Conservation (phyloP, 2,329 filamentous ascomycete species). For the Aspergillus ustus region DNA sequence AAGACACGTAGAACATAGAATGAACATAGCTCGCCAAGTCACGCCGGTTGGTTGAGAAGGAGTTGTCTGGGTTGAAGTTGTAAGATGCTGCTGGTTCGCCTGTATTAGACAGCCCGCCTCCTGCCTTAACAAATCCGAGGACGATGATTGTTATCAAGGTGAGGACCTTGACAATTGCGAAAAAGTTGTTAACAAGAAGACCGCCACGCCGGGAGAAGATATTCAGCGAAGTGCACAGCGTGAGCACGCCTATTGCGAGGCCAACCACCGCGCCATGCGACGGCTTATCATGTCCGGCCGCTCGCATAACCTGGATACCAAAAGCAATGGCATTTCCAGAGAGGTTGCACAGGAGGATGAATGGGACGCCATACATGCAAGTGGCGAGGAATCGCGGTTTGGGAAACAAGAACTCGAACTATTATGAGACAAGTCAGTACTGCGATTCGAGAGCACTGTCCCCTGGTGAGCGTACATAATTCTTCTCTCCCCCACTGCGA, state of each 20-base stretch:
- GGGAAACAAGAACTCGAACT: background rate
- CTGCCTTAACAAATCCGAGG: background rate
- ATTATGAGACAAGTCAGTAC: background rate
- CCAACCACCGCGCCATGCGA: background rate
- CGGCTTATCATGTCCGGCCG: background rate
- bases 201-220: slow-evolving; percentile 1
- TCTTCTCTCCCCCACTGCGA: slow-evolving; percentile 3
- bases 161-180: background rate
- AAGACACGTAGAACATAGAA: slow-evolving; percentile 3
- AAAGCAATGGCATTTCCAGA: slow-evolving; percentile 1
- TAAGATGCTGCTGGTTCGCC: background rate
- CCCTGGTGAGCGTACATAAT: background rate
- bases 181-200: background rate
- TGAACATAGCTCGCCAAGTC: background rate
- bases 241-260: background rate
- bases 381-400: background rate
- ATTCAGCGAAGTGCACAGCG: background rate
- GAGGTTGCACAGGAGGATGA: background rate
- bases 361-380: slow-evolving; percentile 1
- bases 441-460: background rate
- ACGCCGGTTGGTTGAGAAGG: background rate
- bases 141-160: background rate
- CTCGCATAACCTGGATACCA: slow-evolving; percentile 3
- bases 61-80: background rate
- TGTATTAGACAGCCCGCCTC: background rate